Percentiles rank a stretch among this genome's conserved stretches.
phyloP scores from a whole-genome alignment of 2,329 filamentous ascomycete species.

The Aureobasidium pullulans region DNA sequence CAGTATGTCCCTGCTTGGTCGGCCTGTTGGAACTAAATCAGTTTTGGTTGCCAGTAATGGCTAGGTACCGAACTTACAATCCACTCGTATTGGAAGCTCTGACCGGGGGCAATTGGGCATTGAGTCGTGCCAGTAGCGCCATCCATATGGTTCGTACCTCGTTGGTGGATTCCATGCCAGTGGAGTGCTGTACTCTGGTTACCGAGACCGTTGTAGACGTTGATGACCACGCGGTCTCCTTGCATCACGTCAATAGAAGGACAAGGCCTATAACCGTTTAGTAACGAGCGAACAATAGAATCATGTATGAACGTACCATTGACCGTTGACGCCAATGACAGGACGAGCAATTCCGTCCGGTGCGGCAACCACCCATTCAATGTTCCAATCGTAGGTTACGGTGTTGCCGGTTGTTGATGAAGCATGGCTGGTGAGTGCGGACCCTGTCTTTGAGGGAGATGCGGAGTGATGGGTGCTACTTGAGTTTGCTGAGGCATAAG shows the following conservation, averaged over 20 bases:
- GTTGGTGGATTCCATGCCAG: conserved; percentile 72
- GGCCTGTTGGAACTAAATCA: conserved; percentile 38
- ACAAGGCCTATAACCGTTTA: conserved; percentile 40
- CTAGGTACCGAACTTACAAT: conserved; percentile 35
- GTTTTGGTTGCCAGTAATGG: neutral
- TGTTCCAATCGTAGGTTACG: conserved; percentile 45
- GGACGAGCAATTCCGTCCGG: conserved; percentile 46
- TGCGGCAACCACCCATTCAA: conserved; percentile 48
- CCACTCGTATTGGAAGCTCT: conserved; percentile 61
- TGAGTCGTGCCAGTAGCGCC: conserved; percentile 62
- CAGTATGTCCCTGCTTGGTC: conserved; percentile 48
- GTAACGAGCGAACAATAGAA: neutral
- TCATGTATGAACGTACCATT: conserved; percentile 38
- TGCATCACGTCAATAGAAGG: conserved; percentile 66
- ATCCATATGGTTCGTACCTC: conserved; percentile 68
- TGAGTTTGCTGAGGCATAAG: neutral
- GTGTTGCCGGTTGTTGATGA: conserved; percentile 23
- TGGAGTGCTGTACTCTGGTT: conserved; percentile 62
- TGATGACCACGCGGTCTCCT: conserved; percentile 63
- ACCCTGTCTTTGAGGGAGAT: neutral
- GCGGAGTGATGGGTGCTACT: neutral
- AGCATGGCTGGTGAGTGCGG: neutral
- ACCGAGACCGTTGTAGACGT: conserved; percentile 58
- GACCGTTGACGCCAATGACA: conserved; percentile 61
- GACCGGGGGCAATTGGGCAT: conserved; percentile 57